A percentile compares a stretch with the other conserved stretches of the same genome.
Conservation (phyloP, 768 basidiomycete species). For the Myochromella boudieri region DNA sequence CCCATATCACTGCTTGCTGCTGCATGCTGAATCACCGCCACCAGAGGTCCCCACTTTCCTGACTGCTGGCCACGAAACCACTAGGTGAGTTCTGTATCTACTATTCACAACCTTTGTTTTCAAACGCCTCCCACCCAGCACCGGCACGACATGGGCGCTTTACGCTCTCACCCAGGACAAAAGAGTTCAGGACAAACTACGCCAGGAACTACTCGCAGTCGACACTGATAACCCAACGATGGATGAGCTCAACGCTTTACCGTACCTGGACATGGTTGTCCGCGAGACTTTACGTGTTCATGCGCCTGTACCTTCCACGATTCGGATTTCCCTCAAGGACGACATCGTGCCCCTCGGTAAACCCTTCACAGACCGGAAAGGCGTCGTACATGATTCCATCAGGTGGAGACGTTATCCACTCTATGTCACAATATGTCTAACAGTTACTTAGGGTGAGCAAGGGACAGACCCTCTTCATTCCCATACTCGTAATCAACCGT, state of each 20-base stretch:
- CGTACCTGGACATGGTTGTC: slow-evolving; percentile 67
- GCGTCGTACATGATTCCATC: slow-evolving; percentile 38
- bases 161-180: slow-evolving; percentile 51
- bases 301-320: slow-evolving; percentile 44
- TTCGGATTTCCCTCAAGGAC: slow-evolving; percentile 48
- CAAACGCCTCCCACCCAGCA: too few relatives aligned
- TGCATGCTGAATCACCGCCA: too few relatives aligned
- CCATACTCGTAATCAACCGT: slow-evolving; percentile 53
- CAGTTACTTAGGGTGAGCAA: slow-evolving; percentile 32
- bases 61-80: slow-evolving; percentile 49
- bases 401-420: slow-evolving; percentile 28
- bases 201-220: slow-evolving; percentile 54
- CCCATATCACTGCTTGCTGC: too few relatives aligned
- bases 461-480: slow-evolving; percentile 46
- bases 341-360: slow-evolving; percentile 50
- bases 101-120: background rate
- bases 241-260: slow-evolving; percentile 65
- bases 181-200: slow-evolving; percentile 52
- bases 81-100: slow-evolving; percentile 30
- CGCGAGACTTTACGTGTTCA: slow-evolving; percentile 61
- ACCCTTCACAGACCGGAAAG: slow-evolving; percentile 45
- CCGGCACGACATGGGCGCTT: slow-evolving; percentile 57
- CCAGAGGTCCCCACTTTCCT: slow-evolving; percentile 51
- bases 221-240: slow-evolving; percentile 60
- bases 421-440: background rate